Base-by-base conservation (phyloP, 805 yeast species). In the Groenewaldozyma tartarivorans region DNA sequence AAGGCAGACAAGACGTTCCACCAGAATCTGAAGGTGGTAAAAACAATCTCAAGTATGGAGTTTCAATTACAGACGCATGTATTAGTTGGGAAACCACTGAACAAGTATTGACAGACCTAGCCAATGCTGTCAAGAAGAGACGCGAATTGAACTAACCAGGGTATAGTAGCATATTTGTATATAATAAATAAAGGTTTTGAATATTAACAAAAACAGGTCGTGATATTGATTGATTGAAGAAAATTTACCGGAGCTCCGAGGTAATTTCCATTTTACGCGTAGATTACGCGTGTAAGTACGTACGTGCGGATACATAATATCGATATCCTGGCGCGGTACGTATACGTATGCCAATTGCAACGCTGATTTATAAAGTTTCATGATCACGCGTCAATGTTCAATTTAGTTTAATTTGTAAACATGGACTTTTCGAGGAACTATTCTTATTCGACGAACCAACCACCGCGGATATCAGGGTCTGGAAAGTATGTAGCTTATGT, bases 31-130 rank as follows among this genome's bases (percentile, higher is more conserved):
- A 75, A 43, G 81, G 79, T 39, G 95, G 95, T 41, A 80, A 81
- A 57, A 71, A 70, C 41, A 75, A 70, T 18, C 74, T 90, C 64
- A 75, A 81, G 56, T 90, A 90, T 66, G 98, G 98, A 48, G 84
- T 87, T 48, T 83, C 95, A 22, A 87, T 90, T 54, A 90, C 98
- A n/a, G 98, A 90, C 63, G 95, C 96, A 24, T 90, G 98, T 71
- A 87, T 90, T 46, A 74, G 85, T 45, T 85, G 95, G 86, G 92
- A 82, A 40, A 69, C 77, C 37, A 90, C 98, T 15, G 90, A 71
- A 37, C 64, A 61, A 20, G 90, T 86, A 41, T 70, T 90, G 52
- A 72, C 69, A 39, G 67, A 69, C 39, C 74, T 90, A 54, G 79
- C 96, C 20, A 72, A 73, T 26, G 94, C 95, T 45, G 92, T 90